These are phyloP conservation scores for Thermochaetoides thermophila DNA, from an alignment of 495 filamentous ascomycete genomes.

Conservation along the genomic window DNA sequence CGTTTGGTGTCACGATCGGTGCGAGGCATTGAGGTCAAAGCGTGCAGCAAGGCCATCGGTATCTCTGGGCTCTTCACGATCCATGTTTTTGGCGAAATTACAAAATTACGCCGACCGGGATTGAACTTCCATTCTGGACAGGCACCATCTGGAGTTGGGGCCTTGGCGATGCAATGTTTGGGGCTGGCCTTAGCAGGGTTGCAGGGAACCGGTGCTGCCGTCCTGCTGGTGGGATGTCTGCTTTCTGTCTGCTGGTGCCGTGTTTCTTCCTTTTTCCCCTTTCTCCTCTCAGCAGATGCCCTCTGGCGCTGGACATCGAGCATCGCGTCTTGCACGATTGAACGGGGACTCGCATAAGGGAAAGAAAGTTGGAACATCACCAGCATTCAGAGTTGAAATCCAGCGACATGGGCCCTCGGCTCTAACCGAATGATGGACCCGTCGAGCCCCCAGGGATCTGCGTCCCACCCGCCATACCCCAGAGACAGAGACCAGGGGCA, in stretches of 20 bases:
- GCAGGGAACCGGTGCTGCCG: conserved; percentile 1
- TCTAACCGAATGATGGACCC: conserved; percentile 15
- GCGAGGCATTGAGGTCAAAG: too few species aligned
- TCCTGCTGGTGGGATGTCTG: background rate
- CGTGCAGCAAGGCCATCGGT: conserved; percentile 7
- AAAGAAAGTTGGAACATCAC: background rate
- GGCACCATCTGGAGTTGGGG: background rate
- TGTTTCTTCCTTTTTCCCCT: conserved; percentile 2
- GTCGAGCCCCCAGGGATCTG: conserved; percentile 11
- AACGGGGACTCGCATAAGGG: too few species aligned
- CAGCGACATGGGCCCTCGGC: conserved; percentile 13
- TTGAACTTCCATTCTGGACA: conserved; percentile 9
- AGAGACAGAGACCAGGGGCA: background rate
- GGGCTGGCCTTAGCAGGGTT: background rate
- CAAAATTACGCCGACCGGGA: conserved; percentile 15
- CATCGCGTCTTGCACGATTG: too few species aligned
- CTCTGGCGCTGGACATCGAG: too few species aligned
- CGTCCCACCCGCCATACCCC: conserved; percentile 3
- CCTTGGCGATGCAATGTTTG: conserved; percentile 4
- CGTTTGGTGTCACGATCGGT: too few species aligned
- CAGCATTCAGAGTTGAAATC: background rate
- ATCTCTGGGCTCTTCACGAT: conserved; percentile 12
- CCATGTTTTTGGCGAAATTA: conserved; percentile 17
- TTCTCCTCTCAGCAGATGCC: conserved; percentile 1
- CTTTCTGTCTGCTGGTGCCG: too few species aligned